Conservation (phyloP, 129 eudicot species). For the Helianthus tuberosus region DNA sequence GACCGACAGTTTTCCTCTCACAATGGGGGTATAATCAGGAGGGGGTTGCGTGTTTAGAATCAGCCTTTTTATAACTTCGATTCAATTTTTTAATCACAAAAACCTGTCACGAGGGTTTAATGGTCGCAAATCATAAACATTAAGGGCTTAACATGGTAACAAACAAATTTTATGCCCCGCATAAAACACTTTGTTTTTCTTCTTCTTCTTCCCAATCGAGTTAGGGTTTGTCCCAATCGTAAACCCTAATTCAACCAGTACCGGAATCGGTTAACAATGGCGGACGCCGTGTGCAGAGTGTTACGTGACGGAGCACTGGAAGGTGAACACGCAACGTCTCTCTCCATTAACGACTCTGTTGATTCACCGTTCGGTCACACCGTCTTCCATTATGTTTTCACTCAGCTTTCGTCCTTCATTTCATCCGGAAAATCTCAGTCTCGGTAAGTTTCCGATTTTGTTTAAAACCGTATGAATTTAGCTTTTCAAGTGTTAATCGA, state of each 20-base stretch:
- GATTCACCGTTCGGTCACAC: conserved; percentile 56
- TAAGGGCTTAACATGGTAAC: background rate
- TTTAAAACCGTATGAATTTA: background rate
- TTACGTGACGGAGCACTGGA: conserved; percentile 88
- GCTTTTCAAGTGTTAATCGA: background rate
- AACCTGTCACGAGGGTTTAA: background rate
- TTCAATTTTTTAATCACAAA: no score
- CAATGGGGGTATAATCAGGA: no score
- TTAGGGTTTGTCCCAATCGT: conserved; percentile 33
- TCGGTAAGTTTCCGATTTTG: conserved; percentile 28
- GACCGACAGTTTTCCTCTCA: no score
- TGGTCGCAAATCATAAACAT: background rate
- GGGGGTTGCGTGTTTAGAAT: no score
- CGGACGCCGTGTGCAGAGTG: conserved; percentile 81
- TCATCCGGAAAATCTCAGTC: conserved; percentile 72
- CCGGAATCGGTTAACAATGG: conserved; percentile 42
- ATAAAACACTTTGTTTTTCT: background rate
- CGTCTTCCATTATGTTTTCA: conserved; percentile 76
- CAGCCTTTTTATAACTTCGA: no score
- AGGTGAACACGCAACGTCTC: conserved; percentile 95
- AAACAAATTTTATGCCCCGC: background rate
- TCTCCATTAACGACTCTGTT: conserved; percentile 70
- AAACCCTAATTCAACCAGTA: conserved; percentile 20
- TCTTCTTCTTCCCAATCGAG: conserved; percentile 5
- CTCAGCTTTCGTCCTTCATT: conserved; percentile 69